These are phyloP conservation scores for Medicago lupulina DNA, from an alignment of 306 rosid genomes.

Conservation along the genomic window DNA sequence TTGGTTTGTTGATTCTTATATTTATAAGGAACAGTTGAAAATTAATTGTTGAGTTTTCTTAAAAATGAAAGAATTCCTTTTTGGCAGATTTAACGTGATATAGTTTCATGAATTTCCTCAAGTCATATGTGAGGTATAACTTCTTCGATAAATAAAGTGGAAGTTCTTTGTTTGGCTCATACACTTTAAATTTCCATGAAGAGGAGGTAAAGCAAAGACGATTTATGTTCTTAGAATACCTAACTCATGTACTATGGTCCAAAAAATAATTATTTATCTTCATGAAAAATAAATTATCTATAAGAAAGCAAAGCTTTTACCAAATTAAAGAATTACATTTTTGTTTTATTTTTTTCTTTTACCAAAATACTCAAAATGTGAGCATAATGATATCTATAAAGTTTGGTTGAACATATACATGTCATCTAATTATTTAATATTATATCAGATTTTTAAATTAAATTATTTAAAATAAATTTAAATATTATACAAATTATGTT, in stretches of 20 bases:
- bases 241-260: neutral
- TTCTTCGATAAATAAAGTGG: constrained; percentile 43
- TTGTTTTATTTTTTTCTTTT: too few species aligned
- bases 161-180: constrained; percentile 48
- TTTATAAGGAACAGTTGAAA: constrained; percentile 38
- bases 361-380: too few species aligned
- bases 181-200: constrained; percentile 37
- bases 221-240: neutral
- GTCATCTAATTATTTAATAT: too few species aligned
- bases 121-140: constrained; percentile 47
- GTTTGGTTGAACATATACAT: too few species aligned
- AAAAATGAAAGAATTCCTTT: constrained; percentile 42
- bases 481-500: too few species aligned
- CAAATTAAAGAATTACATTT: too few species aligned
- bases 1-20: constrained; percentile 9
- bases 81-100: constrained; percentile 25
- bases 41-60: constrained; percentile 41
- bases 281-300: too few species aligned
- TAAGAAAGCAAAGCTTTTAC: too few species aligned
- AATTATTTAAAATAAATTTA: too few species aligned
- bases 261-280: too few species aligned
- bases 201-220: neutral
- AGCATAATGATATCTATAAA: too few species aligned
- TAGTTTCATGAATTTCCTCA: constrained; percentile 14
- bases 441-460: too few species aligned